Evolutionary conservation across 1,284 basidiomycete species (phyloP).

Genomic region (Mycena sp.): DNA sequence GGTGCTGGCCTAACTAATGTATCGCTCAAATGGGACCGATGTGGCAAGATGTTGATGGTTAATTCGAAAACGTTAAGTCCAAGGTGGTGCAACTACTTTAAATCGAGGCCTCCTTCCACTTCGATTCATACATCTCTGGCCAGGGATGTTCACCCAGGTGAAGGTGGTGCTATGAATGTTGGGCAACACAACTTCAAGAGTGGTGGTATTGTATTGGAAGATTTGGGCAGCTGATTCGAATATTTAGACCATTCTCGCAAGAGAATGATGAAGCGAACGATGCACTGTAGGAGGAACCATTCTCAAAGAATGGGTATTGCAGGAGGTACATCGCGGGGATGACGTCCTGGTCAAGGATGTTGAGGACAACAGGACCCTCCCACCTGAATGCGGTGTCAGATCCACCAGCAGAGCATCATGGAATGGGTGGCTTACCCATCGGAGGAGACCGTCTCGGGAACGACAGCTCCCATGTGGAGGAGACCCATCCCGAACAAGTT

Average conservation of each 20-base stretch:
- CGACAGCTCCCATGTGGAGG: conserved; percentile 10
- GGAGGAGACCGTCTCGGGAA: conserved; percentile 8
- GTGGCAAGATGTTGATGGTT: no score
- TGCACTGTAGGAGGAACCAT: conserved; percentile 21
- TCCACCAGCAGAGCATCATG: not conserved
- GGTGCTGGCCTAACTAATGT: no score
- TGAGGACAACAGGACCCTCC: conserved; percentile 20
- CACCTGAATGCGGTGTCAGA: not conserved
- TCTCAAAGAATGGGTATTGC: conserved; percentile 25
- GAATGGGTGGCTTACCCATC: conserved; percentile 1
- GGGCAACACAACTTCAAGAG: conserved; percentile 15
- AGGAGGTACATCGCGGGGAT: conserved; percentile 22
- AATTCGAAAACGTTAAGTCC: no score
- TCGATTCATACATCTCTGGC: conserved; percentile 11
- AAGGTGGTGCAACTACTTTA: no score
- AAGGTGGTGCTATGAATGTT: conserved; percentile 23
- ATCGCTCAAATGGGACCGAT: no score
- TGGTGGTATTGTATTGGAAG: conserved; percentile 20
- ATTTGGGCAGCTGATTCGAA: conserved; percentile 16
- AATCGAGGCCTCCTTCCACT: no score
- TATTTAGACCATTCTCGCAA: not conserved
- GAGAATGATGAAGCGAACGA: not conserved
- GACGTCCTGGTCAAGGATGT: conserved; percentile 17
- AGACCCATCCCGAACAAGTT: conserved; percentile 22
- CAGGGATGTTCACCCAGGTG: conserved; percentile 20